phyloP scores from a whole-genome alignment of 106 monocot genomes.

The Amphibolis antarctica region DNA sequence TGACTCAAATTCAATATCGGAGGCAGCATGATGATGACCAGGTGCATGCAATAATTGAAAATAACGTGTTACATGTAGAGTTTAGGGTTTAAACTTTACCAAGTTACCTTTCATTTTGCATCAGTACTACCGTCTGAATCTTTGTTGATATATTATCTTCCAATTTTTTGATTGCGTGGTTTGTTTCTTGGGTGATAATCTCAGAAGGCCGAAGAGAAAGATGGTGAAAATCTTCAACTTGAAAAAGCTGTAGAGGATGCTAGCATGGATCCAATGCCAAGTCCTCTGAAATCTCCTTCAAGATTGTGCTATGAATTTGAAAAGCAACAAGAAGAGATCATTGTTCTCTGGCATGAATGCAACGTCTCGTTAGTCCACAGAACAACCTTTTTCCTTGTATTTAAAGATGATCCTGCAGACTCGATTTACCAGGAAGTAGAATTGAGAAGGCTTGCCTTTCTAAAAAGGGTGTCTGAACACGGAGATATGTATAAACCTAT shows the following conservation, averaged over 20 bases:
- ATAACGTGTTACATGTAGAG: no score
- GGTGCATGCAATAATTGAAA: slow-evolving; percentile 7
- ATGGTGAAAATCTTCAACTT: slow-evolving; percentile 5
- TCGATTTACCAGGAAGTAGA: slow-evolving; percentile 99
- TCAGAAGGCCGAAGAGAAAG: slow-evolving; percentile 18
- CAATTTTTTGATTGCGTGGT: not conserved
- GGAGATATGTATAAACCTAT: slow-evolving; percentile 16
- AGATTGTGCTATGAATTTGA: slow-evolving; percentile 61
- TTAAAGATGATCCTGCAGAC: slow-evolving; percentile 78
- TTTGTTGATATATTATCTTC: no score
- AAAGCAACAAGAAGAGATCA: slow-evolving; percentile 59
- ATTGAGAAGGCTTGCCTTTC: slow-evolving; percentile 66
- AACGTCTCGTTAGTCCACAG: slow-evolving; percentile 77
- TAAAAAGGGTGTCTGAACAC: slow-evolving; percentile 32
- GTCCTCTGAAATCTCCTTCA: slow-evolving; percentile 43
- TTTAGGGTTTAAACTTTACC: no score
- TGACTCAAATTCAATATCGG: slow-evolving; percentile 50
- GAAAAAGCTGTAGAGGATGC: slow-evolving; percentile 31
- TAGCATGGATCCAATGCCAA: slow-evolving; percentile 34
- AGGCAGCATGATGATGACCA: slow-evolving; percentile 28
- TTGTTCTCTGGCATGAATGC: slow-evolving; percentile 82
- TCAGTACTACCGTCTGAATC: no score
- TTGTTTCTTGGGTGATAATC: slow-evolving; percentile 5
- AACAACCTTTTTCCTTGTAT: slow-evolving; percentile 81
- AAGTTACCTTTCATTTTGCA: no score